Base-by-base conservation (phyloP, 169 alveolate genomes). In the Cryptosporidium muris region DNA sequence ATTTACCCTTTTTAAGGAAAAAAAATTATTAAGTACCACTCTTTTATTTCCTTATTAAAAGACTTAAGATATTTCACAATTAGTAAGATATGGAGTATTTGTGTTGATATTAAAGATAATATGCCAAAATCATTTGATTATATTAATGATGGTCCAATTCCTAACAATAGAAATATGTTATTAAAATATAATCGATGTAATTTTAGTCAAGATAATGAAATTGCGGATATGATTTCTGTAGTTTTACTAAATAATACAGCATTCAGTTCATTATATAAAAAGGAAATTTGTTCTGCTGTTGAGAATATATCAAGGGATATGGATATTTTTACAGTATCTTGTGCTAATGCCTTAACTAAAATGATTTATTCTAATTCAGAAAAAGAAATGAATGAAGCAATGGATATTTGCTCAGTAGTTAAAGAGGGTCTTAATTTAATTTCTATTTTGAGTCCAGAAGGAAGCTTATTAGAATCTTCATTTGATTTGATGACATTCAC, bases 61-160 rank as follows among this genome's bases (percentile, higher is more conserved):
- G 85, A 74, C 60, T 16, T 37, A 48, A 74, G 74, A 51, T 48
- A 47, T n/a, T 42, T 74, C n/a, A 74, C 85, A 40, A 53, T 58
- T 43, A 68, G 85, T 5, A 74, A 74, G 48, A 64, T 74, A 43
- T 14, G 34, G 3, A 63, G 60, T 12, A 74, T 74, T 8, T 74
- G 85, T 52, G 47, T 16, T 25, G 48, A 40, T 38, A 74, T 74
- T 12, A 42, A 53, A 16, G 63, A 58, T 8, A 60, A 12, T 5
- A 74, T 74, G 51, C 43, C 43, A 25, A 16, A 14, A 11, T 12
- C n/a, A 40, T 66, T 66, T 2, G 54, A 58, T n/a, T 66, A 74
- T 14, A 16, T 74, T 47, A 11, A 7, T 37, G 14, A 63, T 2
- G 62, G 60, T 38, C 11, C 37, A 25, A 9, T 8, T 2, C 11